Percentiles rank a stretch among this genome's conserved stretches.
Conservation (phyloP, 495 filamentous ascomycete species). For the Xylaria venustula region DNA sequence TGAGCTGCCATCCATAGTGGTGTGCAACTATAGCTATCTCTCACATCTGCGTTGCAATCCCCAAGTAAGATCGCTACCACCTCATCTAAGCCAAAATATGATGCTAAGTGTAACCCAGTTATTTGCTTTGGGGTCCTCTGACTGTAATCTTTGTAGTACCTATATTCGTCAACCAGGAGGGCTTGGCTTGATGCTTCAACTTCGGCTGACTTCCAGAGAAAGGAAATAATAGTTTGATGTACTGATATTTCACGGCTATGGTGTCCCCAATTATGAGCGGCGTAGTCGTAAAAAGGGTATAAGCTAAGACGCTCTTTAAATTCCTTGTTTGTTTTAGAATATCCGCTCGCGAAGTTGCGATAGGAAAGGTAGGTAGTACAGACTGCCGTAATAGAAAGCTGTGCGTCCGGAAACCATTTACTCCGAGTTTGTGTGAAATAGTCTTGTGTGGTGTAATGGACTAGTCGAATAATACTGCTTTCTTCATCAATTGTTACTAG, state of each 20-base stretch:
- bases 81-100: conserved; percentile 15
- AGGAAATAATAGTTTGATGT: conserved; percentile 1
- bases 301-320: conserved; percentile 27
- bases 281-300: conserved; percentile 43
- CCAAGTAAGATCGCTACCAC: not conserved
- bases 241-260: conserved; percentile 28
- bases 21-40: not conserved
- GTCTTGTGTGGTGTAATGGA: conserved; percentile 2
- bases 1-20: not conserved
- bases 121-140: not conserved
- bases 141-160: not conserved
- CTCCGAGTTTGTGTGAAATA: conserved; percentile 2
- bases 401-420: not conserved
- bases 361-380: not conserved
- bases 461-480: conserved; percentile 30
- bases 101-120: conserved; percentile 23
- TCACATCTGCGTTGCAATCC: not conserved
- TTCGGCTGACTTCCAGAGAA: conserved; percentile 20
- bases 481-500: conserved; percentile 50
- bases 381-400: not conserved
- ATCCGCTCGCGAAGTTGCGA: not conserved
- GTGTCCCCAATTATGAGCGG: conserved; percentile 43
- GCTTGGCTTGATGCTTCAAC: not conserved
- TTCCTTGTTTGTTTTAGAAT: conserved; percentile 25
- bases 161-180: not conserved